phyloP scores from a whole-genome alignment of 2,329 filamentous ascomycete genomes.

The Clonostachys rosea region DNA sequence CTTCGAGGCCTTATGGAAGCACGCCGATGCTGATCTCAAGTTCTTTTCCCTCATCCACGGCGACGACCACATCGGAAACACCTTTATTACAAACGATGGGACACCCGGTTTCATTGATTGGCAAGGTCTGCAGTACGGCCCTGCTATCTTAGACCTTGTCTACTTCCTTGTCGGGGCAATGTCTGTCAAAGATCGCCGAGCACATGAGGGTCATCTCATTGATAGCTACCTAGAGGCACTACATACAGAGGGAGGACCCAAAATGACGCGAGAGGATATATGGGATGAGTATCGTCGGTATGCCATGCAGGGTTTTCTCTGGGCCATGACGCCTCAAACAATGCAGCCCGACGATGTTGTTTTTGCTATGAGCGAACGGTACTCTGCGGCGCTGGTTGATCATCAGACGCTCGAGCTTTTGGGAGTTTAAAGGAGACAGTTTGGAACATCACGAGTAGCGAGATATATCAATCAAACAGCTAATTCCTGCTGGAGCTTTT shows the following conservation, averaged over 20 bases:
- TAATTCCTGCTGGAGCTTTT: too few species aligned
- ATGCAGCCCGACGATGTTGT: conserved; percentile 29
- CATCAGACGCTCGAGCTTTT: conserved; percentile 25
- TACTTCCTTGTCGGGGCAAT: conserved; percentile 32
- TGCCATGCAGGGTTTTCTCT: not conserved
- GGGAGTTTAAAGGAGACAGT: not conserved
- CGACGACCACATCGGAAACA: conserved; percentile 36
- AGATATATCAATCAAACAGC: not conserved
- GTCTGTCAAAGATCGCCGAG: conserved; percentile 28
- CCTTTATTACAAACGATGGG: conserved; percentile 28
- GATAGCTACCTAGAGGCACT: conserved; percentile 27
- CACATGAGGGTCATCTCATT: conserved; percentile 28
- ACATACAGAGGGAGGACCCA: conserved; percentile 21
- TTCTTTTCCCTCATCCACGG: conserved; percentile 28
- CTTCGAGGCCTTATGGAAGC: conserved; percentile 24
- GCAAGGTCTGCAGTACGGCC: conserved; percentile 32
- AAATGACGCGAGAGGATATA: conserved; percentile 17
- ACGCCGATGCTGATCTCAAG: conserved; percentile 27
- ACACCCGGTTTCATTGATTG: conserved; percentile 33
- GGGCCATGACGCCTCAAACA: conserved; percentile 6
- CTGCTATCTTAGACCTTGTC: conserved; percentile 34
- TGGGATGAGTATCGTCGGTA: conserved; percentile 11
- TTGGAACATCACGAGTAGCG: not conserved
- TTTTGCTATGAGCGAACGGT: conserved; percentile 20
- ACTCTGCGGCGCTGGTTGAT: conserved; percentile 24